These are phyloP conservation scores for Aspergillus neotritici DNA, from an alignment of 2,329 filamentous ascomycete species.

Conservation along the genomic window DNA sequence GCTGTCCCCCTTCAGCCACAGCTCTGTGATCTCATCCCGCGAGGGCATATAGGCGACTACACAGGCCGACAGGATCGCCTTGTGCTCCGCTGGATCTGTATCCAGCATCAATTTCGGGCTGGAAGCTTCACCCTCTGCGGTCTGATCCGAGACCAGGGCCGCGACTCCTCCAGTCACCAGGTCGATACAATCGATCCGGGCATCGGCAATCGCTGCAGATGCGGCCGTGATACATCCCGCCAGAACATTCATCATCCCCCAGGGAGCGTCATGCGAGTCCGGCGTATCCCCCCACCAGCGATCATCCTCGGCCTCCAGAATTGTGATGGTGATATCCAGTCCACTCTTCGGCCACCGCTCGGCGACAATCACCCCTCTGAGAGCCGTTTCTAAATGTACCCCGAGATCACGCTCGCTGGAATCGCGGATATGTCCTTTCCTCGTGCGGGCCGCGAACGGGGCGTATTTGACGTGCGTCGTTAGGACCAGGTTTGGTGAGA, in stretches of 20 bases:
- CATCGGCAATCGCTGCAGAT: conserved; percentile 86
- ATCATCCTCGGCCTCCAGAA: conserved; percentile 89
- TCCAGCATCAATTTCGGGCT: conserved; percentile 57
- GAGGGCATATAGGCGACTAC: conserved; percentile 83
- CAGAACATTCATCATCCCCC: conserved; percentile 87
- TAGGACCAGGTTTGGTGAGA: conserved; percentile 86
- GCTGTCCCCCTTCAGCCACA: conserved; percentile 82
- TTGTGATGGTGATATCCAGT: conserved; percentile 87
- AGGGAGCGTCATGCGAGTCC: conserved; percentile 55
- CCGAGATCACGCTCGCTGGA: conserved; percentile 81
- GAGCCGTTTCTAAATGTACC: conserved; percentile 82
- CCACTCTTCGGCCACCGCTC: conserved; percentile 98
- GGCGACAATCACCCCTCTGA: conserved; percentile 83
- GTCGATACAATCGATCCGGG: conserved; percentile 92
- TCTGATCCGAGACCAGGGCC: conserved; percentile 57
- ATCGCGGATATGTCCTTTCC: conserved; percentile 82
- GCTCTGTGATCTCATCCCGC: conserved; percentile 84
- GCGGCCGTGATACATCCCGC: conserved; percentile 90
- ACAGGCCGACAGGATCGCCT: conserved; percentile 71
- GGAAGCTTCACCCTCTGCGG: conserved; percentile 17
- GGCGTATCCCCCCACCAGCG: conserved; percentile 56
- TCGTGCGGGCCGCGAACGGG: conserved; percentile 78
- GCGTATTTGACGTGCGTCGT: conserved; percentile 95
- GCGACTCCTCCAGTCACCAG: conserved; percentile 84
- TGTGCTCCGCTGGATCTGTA: conserved; percentile 74